Base-by-base conservation (phyloP, 2,329 filamentous ascomycete species). In the Aspergillus fijiensis region DNA sequence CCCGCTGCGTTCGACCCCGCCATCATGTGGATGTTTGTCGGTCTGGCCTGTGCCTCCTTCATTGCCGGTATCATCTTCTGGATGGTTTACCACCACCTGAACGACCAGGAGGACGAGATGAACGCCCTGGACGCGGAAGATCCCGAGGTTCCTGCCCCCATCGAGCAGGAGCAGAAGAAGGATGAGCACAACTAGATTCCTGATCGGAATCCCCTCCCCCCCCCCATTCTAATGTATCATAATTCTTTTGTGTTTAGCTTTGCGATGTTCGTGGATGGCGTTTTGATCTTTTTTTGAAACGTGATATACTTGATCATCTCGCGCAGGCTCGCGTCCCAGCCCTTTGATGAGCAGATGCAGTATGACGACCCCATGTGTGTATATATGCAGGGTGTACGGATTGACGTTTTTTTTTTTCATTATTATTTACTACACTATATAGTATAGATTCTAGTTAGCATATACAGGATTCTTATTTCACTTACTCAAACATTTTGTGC, bases 1-100 rank as follows among this genome's bases (percentile, higher is more conserved):
- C 85, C 87, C 0, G 75, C 81, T 5, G 83, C 85, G 6, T 82
- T 82, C 59, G 85, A 91, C 70, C 89, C 88, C 23, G 80, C 85
- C 65, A 82, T 89, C 66, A 69, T 87, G 59, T 89, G 86, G 85
- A 83, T 90, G 81, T 89, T 89, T 67, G 78, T 80, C 25, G 84
- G 84, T 21, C 74, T 89, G n/a, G 81, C 81, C 5, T 67, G 76
- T 56, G 79, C 79, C 16, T 81, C 83, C 0, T 80, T 80, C 56
- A 29, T 77, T 2, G 77, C 80, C 3, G 84, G 84, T 23, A 74
- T 78, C 31, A 63, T 83, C 58, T 89, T 89, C 74, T 87, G 79
- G 73, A 29, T 77, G 33, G 65, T 77, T 51, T 85, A 83, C 74
- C 75, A 71, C 61, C 74, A 79, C 64, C 77, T 82, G 31, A 82